These are phyloP conservation scores for Nemania bipapillata DNA, from an alignment of 2,329 filamentous ascomycete species.

Conservation along the genomic window DNA sequence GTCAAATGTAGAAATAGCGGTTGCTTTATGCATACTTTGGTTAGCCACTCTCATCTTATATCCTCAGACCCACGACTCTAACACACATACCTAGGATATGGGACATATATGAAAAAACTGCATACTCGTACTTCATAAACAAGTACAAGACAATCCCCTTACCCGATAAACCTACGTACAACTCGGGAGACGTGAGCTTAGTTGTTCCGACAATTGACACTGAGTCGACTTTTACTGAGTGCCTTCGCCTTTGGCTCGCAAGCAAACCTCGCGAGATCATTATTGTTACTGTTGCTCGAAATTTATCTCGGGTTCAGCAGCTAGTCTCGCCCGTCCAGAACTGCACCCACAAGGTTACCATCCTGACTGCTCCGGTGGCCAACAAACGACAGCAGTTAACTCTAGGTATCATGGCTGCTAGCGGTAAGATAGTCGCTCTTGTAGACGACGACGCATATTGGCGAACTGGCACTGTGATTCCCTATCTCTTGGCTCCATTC, in stretches of 20 bases:
- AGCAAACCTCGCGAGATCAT: constrained; percentile 47
- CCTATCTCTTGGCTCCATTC: constrained; percentile 46
- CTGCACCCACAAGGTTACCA: constrained; percentile 2
- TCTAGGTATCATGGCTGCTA: constrained; percentile 39
- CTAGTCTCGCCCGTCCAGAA: constrained; percentile 31
- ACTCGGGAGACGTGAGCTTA: constrained; percentile 48
- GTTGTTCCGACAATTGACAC: constrained; percentile 47
- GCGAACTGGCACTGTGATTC: constrained; percentile 29
- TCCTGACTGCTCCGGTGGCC: constrained; percentile 32
- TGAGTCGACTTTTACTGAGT: constrained; percentile 35
- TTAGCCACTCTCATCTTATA: too few relatives aligned
- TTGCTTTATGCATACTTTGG: too few relatives aligned
- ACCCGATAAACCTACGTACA: too few relatives aligned
- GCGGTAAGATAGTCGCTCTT: constrained; percentile 43
- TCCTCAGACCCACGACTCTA: too few relatives aligned
- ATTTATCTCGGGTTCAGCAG: too few relatives aligned
- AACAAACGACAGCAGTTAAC: constrained; percentile 48
- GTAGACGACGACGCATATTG: constrained; percentile 50
- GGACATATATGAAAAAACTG: too few relatives aligned
- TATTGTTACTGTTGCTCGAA: constrained; percentile 43
- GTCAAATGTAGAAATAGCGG: too few relatives aligned
- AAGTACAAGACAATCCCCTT: too few relatives aligned
- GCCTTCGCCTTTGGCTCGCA: constrained; percentile 42
- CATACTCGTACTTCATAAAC: too few relatives aligned
- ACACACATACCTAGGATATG: too few relatives aligned